These are phyloP conservation scores for Dictyostelium firmibasis DNA, from an alignment of 78 protist species.

Conservation along the genomic window DNA sequence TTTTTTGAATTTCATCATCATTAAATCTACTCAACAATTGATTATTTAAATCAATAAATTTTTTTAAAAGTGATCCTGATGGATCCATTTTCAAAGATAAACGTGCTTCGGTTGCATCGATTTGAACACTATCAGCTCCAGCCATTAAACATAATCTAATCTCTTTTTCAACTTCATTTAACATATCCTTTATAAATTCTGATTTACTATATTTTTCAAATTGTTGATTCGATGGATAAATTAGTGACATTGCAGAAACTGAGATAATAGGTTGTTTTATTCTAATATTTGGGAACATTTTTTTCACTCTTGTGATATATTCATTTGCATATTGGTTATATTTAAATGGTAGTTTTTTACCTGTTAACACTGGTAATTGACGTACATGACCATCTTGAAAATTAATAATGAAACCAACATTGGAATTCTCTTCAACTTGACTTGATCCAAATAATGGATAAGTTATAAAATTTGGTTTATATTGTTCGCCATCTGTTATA, in stretches of 20 bases:
- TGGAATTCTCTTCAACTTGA: not conserved
- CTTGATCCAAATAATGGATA: conserved; percentile 26
- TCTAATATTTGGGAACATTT: not conserved
- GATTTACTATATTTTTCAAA: not conserved
- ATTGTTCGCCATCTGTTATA: conserved; percentile 56
- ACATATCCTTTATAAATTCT: not conserved
- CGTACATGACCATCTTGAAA: conserved; percentile 27
- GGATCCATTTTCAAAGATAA: conserved; percentile 42
- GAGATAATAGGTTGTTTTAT: conserved; percentile 39
- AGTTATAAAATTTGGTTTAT: conserved; percentile 29
- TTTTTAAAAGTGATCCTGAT: not conserved
- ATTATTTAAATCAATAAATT: conserved; percentile 21
- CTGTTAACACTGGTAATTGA: conserved; percentile 11
- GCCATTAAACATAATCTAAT: not conserved
- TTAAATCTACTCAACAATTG: conserved; percentile 19
- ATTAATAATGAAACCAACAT: not conserved
- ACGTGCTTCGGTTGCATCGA: conserved; percentile 35
- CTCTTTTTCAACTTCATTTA: conserved; percentile 52
- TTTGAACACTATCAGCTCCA: conserved; percentile 11
- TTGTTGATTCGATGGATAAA: conserved; percentile 1
- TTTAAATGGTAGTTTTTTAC: conserved; percentile 3
- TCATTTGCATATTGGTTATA: conserved; percentile 8
- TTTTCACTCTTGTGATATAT: not conserved
- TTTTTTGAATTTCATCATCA: not conserved
- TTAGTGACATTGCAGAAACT: conserved; percentile 30